These are phyloP conservation scores for Fonsecaea multimorphosa DNA, from an alignment of 2,329 filamentous ascomycete species.

Conservation along the genomic window DNA sequence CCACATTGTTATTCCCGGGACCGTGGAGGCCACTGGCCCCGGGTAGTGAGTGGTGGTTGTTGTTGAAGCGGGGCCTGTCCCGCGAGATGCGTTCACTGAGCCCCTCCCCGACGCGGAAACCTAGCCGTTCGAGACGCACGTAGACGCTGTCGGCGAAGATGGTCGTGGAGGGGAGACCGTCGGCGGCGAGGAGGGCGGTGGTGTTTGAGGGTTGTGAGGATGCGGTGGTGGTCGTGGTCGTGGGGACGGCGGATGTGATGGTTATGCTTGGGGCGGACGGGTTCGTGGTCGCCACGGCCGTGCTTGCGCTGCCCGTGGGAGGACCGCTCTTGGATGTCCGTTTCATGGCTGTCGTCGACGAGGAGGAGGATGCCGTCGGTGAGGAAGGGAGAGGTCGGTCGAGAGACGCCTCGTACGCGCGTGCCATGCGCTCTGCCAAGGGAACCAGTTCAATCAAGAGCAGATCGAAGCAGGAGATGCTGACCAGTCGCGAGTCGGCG, in stretches of 20 bases:
- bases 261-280: constrained; percentile 2
- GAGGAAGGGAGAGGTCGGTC: constrained; percentile 29
- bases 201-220: background rate
- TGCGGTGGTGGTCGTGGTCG: background rate
- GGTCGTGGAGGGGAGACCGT: constrained; percentile 57
- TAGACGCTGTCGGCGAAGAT: constrained; percentile 85
- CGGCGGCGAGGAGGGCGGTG: constrained; percentile 27
- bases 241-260: constrained; percentile 6
- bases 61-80: constrained; percentile 84
- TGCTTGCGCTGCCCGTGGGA: constrained; percentile 7
- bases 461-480: constrained; percentile 87
- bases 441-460: constrained; percentile 96
- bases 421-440: constrained; percentile 83
- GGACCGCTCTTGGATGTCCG: constrained; percentile 13
- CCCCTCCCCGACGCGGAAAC: constrained; percentile 90
- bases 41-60: too few relatives aligned
- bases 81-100: constrained; percentile 74
- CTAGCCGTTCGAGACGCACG: constrained; percentile 79
- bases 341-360: constrained; percentile 19
- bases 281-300: background rate
- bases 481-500: constrained; percentile 66
- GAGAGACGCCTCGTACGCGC: constrained; percentile 45
- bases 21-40: background rate
- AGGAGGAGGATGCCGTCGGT: constrained; percentile 10
- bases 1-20: background rate